Conservation (phyloP, 176 grass and related monocot species). For the Coix lacrymajobi region DNA sequence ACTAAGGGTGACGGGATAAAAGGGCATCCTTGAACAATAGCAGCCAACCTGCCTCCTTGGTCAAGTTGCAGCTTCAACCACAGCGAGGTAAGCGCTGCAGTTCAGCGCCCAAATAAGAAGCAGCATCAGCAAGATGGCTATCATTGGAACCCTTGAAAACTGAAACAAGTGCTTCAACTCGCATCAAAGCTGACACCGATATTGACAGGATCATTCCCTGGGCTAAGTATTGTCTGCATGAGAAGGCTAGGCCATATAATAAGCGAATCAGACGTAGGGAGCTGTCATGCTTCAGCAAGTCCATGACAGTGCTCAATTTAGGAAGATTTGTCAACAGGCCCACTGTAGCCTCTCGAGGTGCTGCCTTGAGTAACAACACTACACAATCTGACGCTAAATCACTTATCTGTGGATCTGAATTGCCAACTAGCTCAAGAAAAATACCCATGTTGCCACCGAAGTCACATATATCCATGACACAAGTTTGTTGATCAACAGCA, state of each 20-base stretch:
- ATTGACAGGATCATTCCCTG: conserved; percentile 95
- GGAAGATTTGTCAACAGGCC: conserved; percentile 79
- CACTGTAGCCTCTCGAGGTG: conserved; percentile 77
- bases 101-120: conserved; percentile 47
- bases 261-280: conserved; percentile 51
- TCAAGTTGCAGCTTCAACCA: conserved; percentile 40
- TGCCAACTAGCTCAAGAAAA: conserved; percentile 66
- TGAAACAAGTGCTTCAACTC: conserved; percentile 63
- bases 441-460: conserved; percentile 77
- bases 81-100: conserved; percentile 82
- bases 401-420: conserved; percentile 55
- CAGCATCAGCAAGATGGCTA: conserved; percentile 55
- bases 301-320: conserved; percentile 52
- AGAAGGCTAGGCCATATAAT: conserved; percentile 77
- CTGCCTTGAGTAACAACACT: conserved; percentile 67
- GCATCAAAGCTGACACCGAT: conserved; percentile 59
- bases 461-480: conserved; percentile 84
- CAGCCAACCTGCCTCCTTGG: neutral
- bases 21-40: neutral
- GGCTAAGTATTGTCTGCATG: conserved; percentile 78
- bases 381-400: conserved; percentile 85
- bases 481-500: conserved; percentile 77
- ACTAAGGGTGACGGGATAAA: neutral
- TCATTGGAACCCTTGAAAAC: conserved; percentile 57
- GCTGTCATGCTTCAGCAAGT: conserved; percentile 49